Base-by-base conservation (phyloP, 176 grass and related monocot genomes). In the Ananas comosus region DNA sequence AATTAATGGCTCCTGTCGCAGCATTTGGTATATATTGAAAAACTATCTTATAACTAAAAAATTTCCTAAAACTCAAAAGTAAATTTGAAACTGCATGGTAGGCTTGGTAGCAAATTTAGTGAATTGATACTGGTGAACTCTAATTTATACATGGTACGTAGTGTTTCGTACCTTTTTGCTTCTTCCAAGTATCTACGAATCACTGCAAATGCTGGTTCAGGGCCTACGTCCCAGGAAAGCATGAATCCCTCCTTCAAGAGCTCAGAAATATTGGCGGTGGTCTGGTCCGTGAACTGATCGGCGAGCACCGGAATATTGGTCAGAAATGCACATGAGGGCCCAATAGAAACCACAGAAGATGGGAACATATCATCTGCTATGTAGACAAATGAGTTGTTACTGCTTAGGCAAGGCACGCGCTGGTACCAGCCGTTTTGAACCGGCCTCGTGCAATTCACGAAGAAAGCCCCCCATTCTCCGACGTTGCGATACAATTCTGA, bases 241-340 rank as follows among this genome's bases (percentile, higher is more conserved):
- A 19, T 58, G 54, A 58, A 58, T 17, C 54, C 54, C 13, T 58
- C 3, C 18, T 58, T 13, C 18, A 58, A 17, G 54, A 18, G 54
- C 11, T 58, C 13, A 58, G 18, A 58, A 18, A 58, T 58, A 7
- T 19, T 14, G 16, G 18, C 18, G 1, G 14, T 2, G n/a, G 6
- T 58, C 16, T 10, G 18, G 10, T 58, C 10, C 13, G n/a, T 11
- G 33, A 4, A 1, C 16, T 70, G 10, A 29, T 5, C 50, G 50
- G 23, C 17, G 9, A 16, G 13, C 10, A 80, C 16, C 13, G 53
- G 48, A 49, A 65, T 63, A 16, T 1, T 17, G 49, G 68, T 64
- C 42, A 72, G 7, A 23, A 50, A 67, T 11, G 48, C 19, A 65
- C 80, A 82, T 5, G 73, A 77, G 65, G 80, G 68, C 67, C 72